phyloP scores from a whole-genome alignment of 441 rosid genomes.

The Arabidopsis lyrata region DNA sequence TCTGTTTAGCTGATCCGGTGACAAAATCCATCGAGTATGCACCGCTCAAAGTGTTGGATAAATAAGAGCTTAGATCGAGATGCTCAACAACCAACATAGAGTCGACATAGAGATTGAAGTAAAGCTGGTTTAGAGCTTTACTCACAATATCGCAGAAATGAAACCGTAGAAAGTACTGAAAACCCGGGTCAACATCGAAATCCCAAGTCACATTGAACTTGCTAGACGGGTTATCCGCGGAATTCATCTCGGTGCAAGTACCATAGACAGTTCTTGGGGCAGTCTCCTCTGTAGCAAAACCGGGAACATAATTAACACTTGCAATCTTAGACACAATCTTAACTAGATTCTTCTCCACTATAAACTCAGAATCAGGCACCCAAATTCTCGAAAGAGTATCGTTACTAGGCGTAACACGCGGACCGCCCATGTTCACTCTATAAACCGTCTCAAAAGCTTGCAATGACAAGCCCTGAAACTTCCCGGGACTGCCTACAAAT shows the following conservation, averaged over 20 bases:
- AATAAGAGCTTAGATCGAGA: slow-evolving; percentile 58
- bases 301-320: slow-evolving; percentile 55
- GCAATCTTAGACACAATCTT: slow-evolving; percentile 44
- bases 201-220: slow-evolving; percentile 86
- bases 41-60: slow-evolving; percentile 49
- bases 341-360: slow-evolving; percentile 52
- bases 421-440: slow-evolving; percentile 91
- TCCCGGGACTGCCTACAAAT: slow-evolving; percentile 34
- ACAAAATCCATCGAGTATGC: slow-evolving; percentile 65
- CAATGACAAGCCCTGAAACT: slow-evolving; percentile 47
- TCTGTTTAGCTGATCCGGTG: slow-evolving; percentile 39
- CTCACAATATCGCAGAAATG: slow-evolving; percentile 91
- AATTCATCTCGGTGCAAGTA: slow-evolving; percentile 66
- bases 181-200: slow-evolving; percentile 76
- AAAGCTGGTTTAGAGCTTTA: slow-evolving; percentile 53
- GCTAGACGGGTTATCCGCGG: slow-evolving; percentile 52
- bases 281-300: slow-evolving; percentile 57
- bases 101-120: slow-evolving; percentile 72
- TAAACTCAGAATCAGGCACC: slow-evolving; percentile 67
- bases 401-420: slow-evolving; percentile 49
- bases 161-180: slow-evolving; percentile 74
- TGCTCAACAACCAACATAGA: slow-evolving; percentile 49
- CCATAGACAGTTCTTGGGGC: slow-evolving; percentile 83
- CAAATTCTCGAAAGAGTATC: slow-evolving; percentile 86
- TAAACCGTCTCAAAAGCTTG: slow-evolving; percentile 72